phyloP scores from a whole-genome alignment of 768 basidiomycete genomes.

The Suillus sp. region DNA sequence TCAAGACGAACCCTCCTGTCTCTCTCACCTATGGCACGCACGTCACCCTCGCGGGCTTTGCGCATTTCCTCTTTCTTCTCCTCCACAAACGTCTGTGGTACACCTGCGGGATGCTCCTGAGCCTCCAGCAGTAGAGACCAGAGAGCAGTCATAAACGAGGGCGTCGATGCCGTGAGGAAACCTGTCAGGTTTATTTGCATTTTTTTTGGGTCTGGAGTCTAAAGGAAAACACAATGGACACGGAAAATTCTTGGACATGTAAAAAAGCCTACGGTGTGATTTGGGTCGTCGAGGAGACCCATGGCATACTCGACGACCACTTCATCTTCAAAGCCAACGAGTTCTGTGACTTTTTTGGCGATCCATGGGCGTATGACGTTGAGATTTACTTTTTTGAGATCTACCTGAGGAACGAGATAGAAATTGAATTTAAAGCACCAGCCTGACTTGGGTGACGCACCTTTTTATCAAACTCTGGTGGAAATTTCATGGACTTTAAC shows the following conservation, averaged over 20 bases:
- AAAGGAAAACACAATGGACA: constrained; percentile 3
- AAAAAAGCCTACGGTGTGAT: constrained; percentile 64
- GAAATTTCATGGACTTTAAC: constrained; percentile 89
- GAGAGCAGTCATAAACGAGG: constrained; percentile 82
- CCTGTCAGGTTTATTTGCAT: constrained; percentile 96
- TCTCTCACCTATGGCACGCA: constrained; percentile 66
- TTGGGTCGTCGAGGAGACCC: constrained; percentile 87
- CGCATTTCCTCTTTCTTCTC: constrained; percentile 92
- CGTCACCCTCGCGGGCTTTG: constrained; percentile 63
- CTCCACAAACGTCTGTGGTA: constrained; percentile 88
- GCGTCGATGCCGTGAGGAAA: constrained; percentile 86
- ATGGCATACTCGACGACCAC: constrained; percentile 96
- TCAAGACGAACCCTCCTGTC: constrained; percentile 70
- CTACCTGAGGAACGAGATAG: constrained; percentile 55
- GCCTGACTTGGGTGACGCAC: constrained; percentile 34
- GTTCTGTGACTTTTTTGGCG: constrained; percentile 86
- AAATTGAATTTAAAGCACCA: constrained; percentile 2
- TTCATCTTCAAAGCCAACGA: constrained; percentile 95
- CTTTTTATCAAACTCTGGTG: constrained; percentile 86
- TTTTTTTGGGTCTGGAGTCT: constrained; percentile 91
- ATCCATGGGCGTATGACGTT: constrained; percentile 94
- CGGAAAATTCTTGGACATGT: not conserved
- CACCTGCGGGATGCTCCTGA: constrained; percentile 83
- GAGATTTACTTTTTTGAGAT: constrained; percentile 94
- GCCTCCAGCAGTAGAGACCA: constrained; percentile 96